Percentiles rank a stretch among this genome's conserved stretches.
Conservation (phyloP, 257 asterid species). For the Echium plantagineum region DNA sequence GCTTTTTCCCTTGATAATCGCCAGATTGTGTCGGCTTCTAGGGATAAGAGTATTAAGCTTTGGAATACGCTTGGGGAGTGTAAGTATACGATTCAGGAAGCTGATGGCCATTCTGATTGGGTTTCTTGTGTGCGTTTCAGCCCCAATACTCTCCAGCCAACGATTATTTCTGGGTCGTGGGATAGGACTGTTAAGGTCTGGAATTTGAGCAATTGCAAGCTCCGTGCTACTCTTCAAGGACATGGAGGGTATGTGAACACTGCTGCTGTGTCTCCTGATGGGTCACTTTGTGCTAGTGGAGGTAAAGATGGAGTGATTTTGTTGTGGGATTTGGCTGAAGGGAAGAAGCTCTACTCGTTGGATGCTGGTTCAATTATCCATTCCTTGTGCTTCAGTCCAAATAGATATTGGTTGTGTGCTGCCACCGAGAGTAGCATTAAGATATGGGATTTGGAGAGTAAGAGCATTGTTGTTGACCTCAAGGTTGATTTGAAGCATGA, state of each 20-base stretch:
- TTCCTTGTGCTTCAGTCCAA: conserved; percentile 54
- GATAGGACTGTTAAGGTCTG: conserved; percentile 63
- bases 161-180: conserved; percentile 71
- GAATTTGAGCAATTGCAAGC: conserved; percentile 59
- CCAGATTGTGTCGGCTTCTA: conserved; percentile 8
- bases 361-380: conserved; percentile 46
- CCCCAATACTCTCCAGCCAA: conserved; percentile 44
- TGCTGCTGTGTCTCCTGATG: conserved; percentile 20
- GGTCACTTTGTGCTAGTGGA: conserved; percentile 17
- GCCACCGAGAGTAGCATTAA: conserved; percentile 48
- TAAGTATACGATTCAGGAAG: conserved; percentile 60
- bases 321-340: conserved; percentile 39
- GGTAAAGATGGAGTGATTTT: conserved; percentile 42
- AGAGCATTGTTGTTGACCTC: conserved; percentile 48
- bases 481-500: conserved; percentile 59
- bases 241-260: conserved; percentile 21
- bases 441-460: conserved; percentile 73
- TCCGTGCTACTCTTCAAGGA: conserved; percentile 17
- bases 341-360: conserved; percentile 44
- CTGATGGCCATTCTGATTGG: conserved; percentile 60
- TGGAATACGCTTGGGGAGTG: conserved; percentile 40
- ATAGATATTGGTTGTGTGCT: conserved; percentile 61
- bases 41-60: conserved; percentile 16
- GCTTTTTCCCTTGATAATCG: conserved; percentile 84
- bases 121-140: conserved; percentile 64